Conservation (phyloP, 2,329 filamentous ascomycete species). For the Incumbomyces delicatus region DNA sequence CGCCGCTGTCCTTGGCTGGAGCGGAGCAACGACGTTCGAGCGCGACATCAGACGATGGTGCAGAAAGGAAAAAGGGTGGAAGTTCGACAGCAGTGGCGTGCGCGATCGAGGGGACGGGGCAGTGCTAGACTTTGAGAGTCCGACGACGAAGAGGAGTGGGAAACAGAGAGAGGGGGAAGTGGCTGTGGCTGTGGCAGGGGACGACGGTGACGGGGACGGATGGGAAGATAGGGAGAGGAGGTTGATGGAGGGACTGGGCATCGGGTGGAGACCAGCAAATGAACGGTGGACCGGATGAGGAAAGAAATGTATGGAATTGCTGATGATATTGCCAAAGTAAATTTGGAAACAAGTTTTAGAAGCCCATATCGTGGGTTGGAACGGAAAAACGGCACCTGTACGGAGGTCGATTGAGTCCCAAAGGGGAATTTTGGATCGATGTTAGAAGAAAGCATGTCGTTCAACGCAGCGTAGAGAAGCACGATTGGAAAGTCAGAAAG, state of each 20-base stretch:
- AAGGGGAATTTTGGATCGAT: no score
- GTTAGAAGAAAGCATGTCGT: no score
- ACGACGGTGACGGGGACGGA: conserved; percentile 48
- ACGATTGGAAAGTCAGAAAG: no score
- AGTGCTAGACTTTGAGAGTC: conserved; percentile 58
- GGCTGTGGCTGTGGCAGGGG: conserved; percentile 49
- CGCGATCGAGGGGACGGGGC: conserved; percentile 55
- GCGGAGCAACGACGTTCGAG: conserved; percentile 79
- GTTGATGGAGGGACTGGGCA: conserved; percentile 66
- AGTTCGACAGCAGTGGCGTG: conserved; percentile 86
- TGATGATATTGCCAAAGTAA: no score
- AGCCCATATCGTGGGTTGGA: no score
- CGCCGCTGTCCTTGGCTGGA: conserved; percentile 82
- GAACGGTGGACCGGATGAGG: conserved; percentile 58
- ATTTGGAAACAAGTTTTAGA: no score
- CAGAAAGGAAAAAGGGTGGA: conserved; percentile 60
- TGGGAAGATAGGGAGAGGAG: conserved; percentile 65
- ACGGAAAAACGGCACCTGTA: no score
- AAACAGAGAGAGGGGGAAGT: conserved; percentile 54
- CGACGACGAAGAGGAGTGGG: conserved; percentile 20
- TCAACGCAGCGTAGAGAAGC: no score
- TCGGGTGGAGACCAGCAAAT: conserved; percentile 56
- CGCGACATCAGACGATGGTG: conserved; percentile 74
- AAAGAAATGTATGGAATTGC: no score
- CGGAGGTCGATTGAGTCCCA: no score